Percentiles rank a stretch among this genome's conserved stretches.
Evolutionary conservation across 2,329 filamentous ascomycete genomes (phyloP).

Genomic region (Ustilaginoidea virens): DNA sequence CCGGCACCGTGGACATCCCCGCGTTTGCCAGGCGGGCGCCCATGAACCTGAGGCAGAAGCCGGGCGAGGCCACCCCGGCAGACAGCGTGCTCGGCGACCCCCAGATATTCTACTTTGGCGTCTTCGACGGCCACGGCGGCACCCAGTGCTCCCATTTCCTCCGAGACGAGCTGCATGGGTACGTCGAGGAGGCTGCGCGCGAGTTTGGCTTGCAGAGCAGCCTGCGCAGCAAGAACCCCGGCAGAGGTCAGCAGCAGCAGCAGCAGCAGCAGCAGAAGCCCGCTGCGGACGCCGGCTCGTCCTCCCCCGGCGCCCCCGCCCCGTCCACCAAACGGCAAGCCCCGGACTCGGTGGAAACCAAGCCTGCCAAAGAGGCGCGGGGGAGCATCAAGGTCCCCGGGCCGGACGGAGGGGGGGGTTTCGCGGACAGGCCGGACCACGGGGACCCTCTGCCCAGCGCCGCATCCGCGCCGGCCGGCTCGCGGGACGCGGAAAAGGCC

Average conservation of each 20-base stretch:
- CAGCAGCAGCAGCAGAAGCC: constrained; percentile 3
- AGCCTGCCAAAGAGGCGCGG: constrained; percentile 30
- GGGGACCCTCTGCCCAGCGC: constrained; percentile 21
- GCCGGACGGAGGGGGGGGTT: constrained; percentile 12
- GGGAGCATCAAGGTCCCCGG: constrained; percentile 20
- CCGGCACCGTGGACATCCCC: constrained; percentile 82
- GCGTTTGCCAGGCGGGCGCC: constrained; percentile 80
- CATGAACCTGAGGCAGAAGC: constrained; percentile 37
- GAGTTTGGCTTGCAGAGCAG: constrained; percentile 69
- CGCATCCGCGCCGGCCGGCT: constrained; percentile 31
- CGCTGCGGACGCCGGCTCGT: too few relatives aligned
- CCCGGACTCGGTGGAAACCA: constrained; percentile 27
- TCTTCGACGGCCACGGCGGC: constrained; percentile 94
- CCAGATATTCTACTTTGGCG: constrained; percentile 92
- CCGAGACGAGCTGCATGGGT: constrained; percentile 69
- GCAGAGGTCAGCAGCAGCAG: constrained; percentile 10
- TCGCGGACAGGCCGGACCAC: constrained; percentile 21
- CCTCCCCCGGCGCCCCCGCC: too few relatives aligned
- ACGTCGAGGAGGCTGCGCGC: constrained; percentile 68
- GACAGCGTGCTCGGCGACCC: constrained; percentile 75
- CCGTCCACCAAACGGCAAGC: constrained; percentile 14
- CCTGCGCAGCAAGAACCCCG: constrained; percentile 33
- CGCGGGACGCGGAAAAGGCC: constrained; percentile 43
- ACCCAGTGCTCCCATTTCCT: constrained; percentile 78
- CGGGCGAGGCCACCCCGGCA: constrained; percentile 49